Base-by-base conservation (phyloP, 2,329 filamentous ascomycete species). In the Blastomyces gilchristii region DNA sequence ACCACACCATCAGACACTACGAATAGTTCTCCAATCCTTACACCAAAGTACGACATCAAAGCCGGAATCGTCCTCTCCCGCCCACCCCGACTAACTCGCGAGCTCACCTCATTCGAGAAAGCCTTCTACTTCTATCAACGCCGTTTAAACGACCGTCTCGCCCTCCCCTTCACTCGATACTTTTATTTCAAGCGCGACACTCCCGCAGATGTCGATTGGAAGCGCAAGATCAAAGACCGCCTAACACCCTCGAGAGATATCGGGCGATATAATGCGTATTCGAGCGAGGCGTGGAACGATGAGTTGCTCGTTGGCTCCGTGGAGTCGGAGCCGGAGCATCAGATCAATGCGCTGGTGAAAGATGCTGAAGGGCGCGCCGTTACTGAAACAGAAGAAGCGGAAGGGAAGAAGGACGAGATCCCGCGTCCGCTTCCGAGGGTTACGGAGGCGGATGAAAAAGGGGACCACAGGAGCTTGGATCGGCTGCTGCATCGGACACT, bases 91-190 rank as follows among this genome's bases (percentile, higher is more conserved):
- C 82, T 99, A 71, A 97, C 94, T 34, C 88, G 89, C 68, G 82
- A 88, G 65, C 86, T 93, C 62, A 89, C 89, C 43, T 82, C 90
- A 14, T 97, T 99, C 77, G 94, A 99, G 77, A 89, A 91, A 72
- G 83, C 93, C 67, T 97, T 88, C 79, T 96, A 88, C 81, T 91
- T 99, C 75, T 99, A 99, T 80, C 94, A 99, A 79, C 93, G 93
- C 71, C 91, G 94, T 16, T 83, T 99, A 65, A 96, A 97, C 76
- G 94, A 99, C 81, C 89, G 94, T 53, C 83, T 96, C 61, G 86
- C 87, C 25, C 83, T 94, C 4, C 90, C 92, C 1, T 99, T 97
- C 76, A 89, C 89, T 63, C 86, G 89, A 68, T 89, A 89, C 74
- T 94, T 97, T 79, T 99, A 96, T 83, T 96, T 92, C 84, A 96